A percentile compares a stretch with the other conserved stretches of the same genome.
Evolutionary conservation across 148 eudicot species (phyloP).

Genomic region (Bassia scoparia): DNA sequence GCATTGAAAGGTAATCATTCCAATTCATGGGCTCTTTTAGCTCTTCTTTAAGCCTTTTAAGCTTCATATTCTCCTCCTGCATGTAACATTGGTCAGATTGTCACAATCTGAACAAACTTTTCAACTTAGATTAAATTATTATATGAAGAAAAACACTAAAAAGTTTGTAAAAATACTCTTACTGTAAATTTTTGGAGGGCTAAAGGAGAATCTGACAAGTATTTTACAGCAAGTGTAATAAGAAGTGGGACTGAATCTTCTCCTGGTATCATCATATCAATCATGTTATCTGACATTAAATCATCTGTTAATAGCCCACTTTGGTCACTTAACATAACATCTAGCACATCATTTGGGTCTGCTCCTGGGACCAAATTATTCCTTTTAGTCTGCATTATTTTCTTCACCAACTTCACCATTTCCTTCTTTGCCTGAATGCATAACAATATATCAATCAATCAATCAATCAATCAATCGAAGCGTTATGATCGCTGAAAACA

Average conservation of each 20-base stretch:
- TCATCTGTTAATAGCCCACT: conserved; percentile 72
- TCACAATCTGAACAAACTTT: neutral
- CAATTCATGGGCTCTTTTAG: conserved; percentile 55
- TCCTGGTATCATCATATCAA: conserved; percentile 96
- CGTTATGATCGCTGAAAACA: neutral
- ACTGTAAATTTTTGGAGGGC: conserved; percentile 71
- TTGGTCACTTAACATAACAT: conserved; percentile 57
- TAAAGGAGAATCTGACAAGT: conserved; percentile 69
- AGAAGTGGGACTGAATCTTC: conserved; percentile 92
- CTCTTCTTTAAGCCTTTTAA: conserved; percentile 54
- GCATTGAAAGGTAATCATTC: conserved; percentile 68
- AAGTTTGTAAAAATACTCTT: neutral
- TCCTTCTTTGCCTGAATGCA: conserved; percentile 61
- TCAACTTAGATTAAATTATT: neutral
- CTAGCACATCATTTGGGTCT: conserved; percentile 58
- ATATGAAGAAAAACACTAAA: neutral
- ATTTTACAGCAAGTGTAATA: conserved; percentile 73
- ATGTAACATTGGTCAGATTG: conserved; percentile 6
- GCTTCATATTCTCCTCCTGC: conserved; percentile 80
- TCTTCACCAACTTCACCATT: conserved; percentile 69
- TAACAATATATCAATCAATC: no score
- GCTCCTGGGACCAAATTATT: conserved; percentile 13
- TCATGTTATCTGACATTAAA: conserved; percentile 72
- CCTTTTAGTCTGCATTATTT: conserved; percentile 53
- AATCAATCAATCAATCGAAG: no score